Evolutionary conservation across 208 protist genomes (phyloP), one percentile per base, ranked within the genome.

Genomic region (Crithidia bombi): DNA sequence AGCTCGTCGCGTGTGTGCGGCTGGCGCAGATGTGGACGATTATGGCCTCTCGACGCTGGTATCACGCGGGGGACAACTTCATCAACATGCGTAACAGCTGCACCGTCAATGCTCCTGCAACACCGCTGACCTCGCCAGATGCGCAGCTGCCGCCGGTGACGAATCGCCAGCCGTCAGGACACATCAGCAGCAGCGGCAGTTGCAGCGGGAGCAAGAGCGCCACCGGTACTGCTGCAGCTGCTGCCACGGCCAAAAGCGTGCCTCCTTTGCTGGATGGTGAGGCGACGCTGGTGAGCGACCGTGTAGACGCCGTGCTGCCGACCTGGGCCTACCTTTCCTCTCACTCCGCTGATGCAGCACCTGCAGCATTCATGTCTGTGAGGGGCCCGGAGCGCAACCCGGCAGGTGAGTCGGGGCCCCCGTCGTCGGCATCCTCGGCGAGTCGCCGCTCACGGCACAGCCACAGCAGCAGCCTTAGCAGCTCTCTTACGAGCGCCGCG

Each of bases 291-390:
- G 71, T 77, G 44, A 77, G 71, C 38, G 71, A 77, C 49, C 71
- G 51, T 19, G 56, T 77, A 5, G 71, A 77, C 21, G 71, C 71
- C 14, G 57, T 77, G 33, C 50, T 77, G 47, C 71, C 71, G 15
- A 67, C 71, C 23, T 77, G 71, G 71, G 63, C 71, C 2, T 77
- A 50, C 49, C 36, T 77, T 11, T 52, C 71, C 19, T 70, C 71
- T 2, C 71, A 77, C 64, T 44, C 46, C 10, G 71, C 71, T 17
- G 49, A 66, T 26, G 52, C 61, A 10, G 28, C 25, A 3, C 25
- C 51, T 5, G 33, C 69, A 6, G 33, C 44, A 17, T 19, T 56
- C 15, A 21, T 41, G 10, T 49, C 57, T 14, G n/a, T 43, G 21
- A 28, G 51, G 38, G 17, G 41, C 9, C 65, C 58, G 28, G 14